Evolutionary conservation across 768 basidiomycete genomes (phyloP).

Genomic region (Amanita subjunquillea): DNA sequence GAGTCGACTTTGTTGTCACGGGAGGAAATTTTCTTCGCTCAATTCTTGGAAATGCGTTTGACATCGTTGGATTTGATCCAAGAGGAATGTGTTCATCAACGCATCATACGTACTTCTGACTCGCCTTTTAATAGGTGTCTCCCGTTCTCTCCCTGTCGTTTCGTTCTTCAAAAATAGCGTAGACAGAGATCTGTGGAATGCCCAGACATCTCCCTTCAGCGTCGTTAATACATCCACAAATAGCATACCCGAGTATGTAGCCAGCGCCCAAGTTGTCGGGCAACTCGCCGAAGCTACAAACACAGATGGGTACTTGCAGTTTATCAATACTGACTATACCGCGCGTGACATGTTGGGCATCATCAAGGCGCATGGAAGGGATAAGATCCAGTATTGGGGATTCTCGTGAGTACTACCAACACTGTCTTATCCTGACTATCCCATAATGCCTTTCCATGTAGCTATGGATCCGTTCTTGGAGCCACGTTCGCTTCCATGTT

Average conservation of each 20-base stretch:
- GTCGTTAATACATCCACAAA: not conserved
- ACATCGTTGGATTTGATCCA: slow-evolving; percentile 38
- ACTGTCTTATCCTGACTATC: not conserved
- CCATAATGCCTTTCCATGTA: slow-evolving; percentile 2
- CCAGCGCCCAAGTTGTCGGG: not conserved
- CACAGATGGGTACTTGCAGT: slow-evolving; percentile 15
- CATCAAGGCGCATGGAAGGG: slow-evolving; percentile 17
- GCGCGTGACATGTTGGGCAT: slow-evolving; percentile 12
- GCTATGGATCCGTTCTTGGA: slow-evolving; percentile 22
- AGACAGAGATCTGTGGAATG: not conserved
- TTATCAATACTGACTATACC: slow-evolving; percentile 26
- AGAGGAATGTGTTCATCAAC: slow-evolving; percentile 8
- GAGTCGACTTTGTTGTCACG: not conserved
- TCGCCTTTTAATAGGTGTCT: not conserved
- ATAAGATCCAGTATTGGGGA: slow-evolving; percentile 25
- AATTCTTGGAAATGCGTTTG: slow-evolving; percentile 31
- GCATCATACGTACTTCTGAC: not conserved
- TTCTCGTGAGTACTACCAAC: slow-evolving; percentile 10
- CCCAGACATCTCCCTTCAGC: not conserved
- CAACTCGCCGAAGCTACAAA: not conserved
- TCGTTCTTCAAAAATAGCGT: not conserved
- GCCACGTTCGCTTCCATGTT: slow-evolving; percentile 24
- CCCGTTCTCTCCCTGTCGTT: not conserved
- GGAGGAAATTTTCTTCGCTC: slow-evolving; percentile 16
- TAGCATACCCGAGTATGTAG: not conserved